phyloP scores from a whole-genome alignment of 2,329 filamentous ascomycete genomes.

The Botrytis deweyae region DNA sequence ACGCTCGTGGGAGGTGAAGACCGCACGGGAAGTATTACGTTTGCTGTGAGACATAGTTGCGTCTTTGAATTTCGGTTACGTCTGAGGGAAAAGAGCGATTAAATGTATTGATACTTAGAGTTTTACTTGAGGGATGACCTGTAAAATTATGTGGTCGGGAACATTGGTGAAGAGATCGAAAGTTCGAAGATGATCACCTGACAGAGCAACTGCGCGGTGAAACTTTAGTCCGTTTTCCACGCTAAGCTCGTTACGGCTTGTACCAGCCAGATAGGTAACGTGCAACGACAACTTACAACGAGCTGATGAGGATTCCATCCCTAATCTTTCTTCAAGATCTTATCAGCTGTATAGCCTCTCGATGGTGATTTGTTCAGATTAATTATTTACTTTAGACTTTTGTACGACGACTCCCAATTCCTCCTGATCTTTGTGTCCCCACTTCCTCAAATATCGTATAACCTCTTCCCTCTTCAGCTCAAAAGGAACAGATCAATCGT shows the following conservation, averaged over 20 bases:
- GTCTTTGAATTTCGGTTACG: too few species aligned
- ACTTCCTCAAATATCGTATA: neutral
- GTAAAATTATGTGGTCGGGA: neutral
- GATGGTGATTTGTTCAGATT: neutral
- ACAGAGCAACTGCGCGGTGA: neutral
- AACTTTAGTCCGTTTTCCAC: neutral
- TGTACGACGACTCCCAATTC: neutral
- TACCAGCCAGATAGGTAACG: too few species aligned
- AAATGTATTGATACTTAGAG: too few species aligned
- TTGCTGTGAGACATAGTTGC: slow-evolving; percentile 58
- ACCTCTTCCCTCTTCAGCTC: neutral
- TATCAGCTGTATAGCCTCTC: neutral
- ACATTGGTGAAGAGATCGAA: neutral
- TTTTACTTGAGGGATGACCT: too few species aligned
- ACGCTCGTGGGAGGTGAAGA: slow-evolving; percentile 93
- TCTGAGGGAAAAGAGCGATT: slow-evolving; percentile 45
- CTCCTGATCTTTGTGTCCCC: neutral
- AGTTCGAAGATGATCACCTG: slow-evolving; percentile 7
- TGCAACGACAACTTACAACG: neutral
- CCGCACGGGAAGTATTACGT: slow-evolving; percentile 85
- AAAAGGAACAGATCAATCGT: neutral
- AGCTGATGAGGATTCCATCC: neutral
- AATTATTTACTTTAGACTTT: neutral
- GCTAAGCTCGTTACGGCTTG: neutral
- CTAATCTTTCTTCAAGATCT: neutral